Evolutionary conservation across 2,329 filamentous ascomycete genomes (phyloP).

Genomic region (Diaporthe destruens): DNA sequence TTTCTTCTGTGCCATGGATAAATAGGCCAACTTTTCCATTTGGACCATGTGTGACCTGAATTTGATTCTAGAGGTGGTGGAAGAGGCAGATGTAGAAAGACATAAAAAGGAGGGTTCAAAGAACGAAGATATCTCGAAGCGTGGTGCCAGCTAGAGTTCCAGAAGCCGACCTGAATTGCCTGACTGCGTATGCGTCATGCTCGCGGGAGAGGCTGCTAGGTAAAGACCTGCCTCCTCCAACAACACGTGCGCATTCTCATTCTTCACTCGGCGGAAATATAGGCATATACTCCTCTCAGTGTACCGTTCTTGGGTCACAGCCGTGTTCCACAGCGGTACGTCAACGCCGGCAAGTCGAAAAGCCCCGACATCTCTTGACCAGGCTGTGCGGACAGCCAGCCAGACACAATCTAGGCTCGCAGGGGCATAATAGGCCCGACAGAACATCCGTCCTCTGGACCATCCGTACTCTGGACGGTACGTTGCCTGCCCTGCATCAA

Average conservation of each 20-base stretch:
- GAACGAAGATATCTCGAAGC: too few species aligned
- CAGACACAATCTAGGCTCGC: not conserved
- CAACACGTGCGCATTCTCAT: not conserved
- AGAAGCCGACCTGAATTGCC: not conserved
- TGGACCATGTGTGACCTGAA: too few species aligned
- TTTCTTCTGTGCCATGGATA: too few species aligned
- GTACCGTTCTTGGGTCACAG: not conserved
- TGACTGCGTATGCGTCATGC: not conserved
- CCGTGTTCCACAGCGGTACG: not conserved
- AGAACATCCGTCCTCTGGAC: too few species aligned
- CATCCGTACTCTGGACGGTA: not conserved
- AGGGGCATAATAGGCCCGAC: not conserved
- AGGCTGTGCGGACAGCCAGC: not conserved
- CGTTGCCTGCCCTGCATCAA: constrained; percentile 10
- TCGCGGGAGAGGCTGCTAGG: not conserved
- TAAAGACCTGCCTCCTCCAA: not conserved
- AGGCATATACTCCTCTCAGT: not conserved
- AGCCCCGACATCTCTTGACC: not conserved
- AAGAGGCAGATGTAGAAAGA: too few species aligned
- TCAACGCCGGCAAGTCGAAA: not conserved
- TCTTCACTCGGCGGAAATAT: not conserved
- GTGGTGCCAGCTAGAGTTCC: not conserved
- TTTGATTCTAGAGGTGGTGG: too few species aligned
- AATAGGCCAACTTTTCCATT: too few species aligned
- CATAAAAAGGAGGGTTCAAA: too few species aligned